These are phyloP conservation scores for Pisolithus marmoratus DNA, from an alignment of 768 basidiomycete species.

Conservation along the genomic window DNA sequence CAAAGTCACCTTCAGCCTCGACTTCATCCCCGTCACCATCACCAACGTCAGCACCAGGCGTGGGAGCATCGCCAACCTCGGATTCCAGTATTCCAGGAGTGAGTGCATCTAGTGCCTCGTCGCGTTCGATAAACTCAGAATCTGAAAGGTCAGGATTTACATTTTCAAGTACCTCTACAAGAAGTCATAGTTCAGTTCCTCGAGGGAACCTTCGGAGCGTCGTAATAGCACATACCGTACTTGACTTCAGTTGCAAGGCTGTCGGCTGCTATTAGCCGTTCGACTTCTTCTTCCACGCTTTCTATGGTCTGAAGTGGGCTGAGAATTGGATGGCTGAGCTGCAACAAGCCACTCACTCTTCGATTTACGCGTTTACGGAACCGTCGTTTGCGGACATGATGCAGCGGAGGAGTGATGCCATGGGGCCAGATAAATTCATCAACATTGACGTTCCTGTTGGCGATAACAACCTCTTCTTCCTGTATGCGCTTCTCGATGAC, in stretches of 20 bases:
- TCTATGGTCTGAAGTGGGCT: conserved; percentile 68
- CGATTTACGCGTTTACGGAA: conserved; percentile 88
- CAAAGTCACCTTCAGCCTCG: conserved; percentile 72
- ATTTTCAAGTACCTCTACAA: conserved; percentile 76
- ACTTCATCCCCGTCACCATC: conserved; percentile 57
- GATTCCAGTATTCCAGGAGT: conserved; percentile 67
- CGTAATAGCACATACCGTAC: conserved; percentile 48
- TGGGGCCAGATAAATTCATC: conserved; percentile 98
- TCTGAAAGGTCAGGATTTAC: conserved; percentile 89
- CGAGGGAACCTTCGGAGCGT: neutral
- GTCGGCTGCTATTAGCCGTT: conserved; percentile 78
- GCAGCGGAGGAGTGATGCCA: conserved; percentile 89
- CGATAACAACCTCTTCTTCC: conserved; percentile 58
- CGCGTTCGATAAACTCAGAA: conserved; percentile 77
- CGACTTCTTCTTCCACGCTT: conserved; percentile 90
- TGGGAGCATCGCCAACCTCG: conserved; percentile 58
- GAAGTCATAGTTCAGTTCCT: neutral
- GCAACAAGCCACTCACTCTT: conserved; percentile 43
- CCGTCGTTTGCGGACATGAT: conserved; percentile 83
- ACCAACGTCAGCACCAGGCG: conserved; percentile 49
- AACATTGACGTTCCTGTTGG: conserved; percentile 71
- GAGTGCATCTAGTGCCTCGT: conserved; percentile 53
- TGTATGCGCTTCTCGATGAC: conserved; percentile 75
- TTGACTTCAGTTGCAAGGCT: conserved; percentile 67
- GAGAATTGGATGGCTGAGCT: neutral